Percentiles rank a stretch among this genome's conserved stretches.
phyloP scores from a whole-genome alignment of 2,329 filamentous ascomycete genomes.

The Waltergamsia citrina region DNA sequence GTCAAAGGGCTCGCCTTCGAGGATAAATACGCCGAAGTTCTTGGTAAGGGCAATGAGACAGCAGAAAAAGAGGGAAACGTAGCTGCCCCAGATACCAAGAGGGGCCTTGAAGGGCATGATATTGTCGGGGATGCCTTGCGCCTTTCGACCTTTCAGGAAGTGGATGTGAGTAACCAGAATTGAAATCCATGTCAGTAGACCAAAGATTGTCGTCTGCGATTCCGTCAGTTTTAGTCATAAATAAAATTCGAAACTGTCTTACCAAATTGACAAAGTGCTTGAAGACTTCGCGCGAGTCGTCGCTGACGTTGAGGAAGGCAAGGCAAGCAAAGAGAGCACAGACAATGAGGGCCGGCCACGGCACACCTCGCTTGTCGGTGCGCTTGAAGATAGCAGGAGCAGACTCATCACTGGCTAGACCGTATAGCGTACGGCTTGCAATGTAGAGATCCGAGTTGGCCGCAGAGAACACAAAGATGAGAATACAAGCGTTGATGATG shows the following conservation, averaged over 20 bases:
- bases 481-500: constrained; percentile 65
- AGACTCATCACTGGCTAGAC: constrained; percentile 61
- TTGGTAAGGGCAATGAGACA: constrained; percentile 70
- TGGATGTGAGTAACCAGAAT: constrained; percentile 59
- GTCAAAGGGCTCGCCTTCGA: constrained; percentile 46
- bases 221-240: too few relatives aligned
- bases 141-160: constrained; percentile 53
- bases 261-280: constrained; percentile 58
- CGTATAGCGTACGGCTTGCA: constrained; percentile 63
- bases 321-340: constrained; percentile 55
- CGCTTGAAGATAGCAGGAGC: constrained; percentile 63
- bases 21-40: constrained; percentile 67
- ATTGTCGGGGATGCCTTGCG: constrained; percentile 46
- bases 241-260: too few relatives aligned
- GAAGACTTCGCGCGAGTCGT: constrained; percentile 48
- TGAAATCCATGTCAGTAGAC: constrained; percentile 57
- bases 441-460: constrained; percentile 73
- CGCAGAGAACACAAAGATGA: constrained; percentile 68
- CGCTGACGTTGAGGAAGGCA: constrained; percentile 57
- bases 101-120: constrained; percentile 58
- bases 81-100: constrained; percentile 61
- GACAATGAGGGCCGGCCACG: constrained; percentile 52
- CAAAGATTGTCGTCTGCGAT: constrained; percentile 60
- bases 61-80: constrained; percentile 59
- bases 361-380: constrained; percentile 64